Evolutionary conservation across 495 filamentous ascomycete genomes (phyloP).

Genomic region (Podospora conica): DNA sequence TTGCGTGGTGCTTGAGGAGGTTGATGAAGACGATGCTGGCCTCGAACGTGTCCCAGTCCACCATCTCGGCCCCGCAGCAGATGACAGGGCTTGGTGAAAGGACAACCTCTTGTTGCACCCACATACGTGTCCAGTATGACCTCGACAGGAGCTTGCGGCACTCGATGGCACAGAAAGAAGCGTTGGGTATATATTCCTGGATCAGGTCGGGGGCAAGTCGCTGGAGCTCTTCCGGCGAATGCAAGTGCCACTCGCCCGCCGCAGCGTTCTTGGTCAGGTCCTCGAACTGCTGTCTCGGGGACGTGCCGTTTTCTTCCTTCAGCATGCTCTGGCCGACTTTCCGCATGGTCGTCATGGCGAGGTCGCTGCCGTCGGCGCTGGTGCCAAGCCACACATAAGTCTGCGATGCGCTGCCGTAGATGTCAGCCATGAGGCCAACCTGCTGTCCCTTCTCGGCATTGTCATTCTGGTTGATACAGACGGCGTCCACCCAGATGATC

Average conservation of each 20-base stretch:
- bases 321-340: not conserved
- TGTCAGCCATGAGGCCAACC: not conserved
- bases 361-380: not conserved
- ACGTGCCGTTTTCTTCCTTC: not conserved
- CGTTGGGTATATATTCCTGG: not conserved
- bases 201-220: not conserved
- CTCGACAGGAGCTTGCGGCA: not conserved
- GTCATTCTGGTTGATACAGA: not conserved
- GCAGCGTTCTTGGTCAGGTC: not conserved
- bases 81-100: not conserved
- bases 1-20: not conserved
- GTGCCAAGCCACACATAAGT: not conserved
- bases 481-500: not conserved
- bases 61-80: not conserved
- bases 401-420: not conserved
- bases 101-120: not conserved
- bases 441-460: not conserved
- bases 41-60: not conserved
- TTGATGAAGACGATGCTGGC: not conserved
- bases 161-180: not conserved
- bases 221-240: not conserved
- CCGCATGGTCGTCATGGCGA: not conserved
- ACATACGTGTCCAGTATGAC: not conserved
- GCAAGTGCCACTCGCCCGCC: not conserved
- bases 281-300: not conserved